Conservation (phyloP, 2,329 filamentous ascomycete species). For the Aspergillus viridinutans region DNA sequence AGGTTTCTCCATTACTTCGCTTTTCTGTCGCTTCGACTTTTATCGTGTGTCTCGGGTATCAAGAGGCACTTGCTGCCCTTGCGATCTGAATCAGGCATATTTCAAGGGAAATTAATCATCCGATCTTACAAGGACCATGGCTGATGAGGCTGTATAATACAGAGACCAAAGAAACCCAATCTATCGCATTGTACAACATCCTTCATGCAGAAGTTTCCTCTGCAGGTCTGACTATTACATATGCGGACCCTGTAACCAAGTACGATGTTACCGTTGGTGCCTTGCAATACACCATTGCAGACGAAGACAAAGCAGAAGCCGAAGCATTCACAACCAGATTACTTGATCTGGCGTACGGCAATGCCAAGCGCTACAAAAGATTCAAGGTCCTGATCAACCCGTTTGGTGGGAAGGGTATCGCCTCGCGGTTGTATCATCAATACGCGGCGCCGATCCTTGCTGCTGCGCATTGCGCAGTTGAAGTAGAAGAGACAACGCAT, state of each 20-base stretch:
- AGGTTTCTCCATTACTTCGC: constrained; percentile 17
- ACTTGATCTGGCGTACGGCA: constrained; percentile 66
- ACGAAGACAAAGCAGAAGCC: constrained; percentile 47
- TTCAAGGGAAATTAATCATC: background rate
- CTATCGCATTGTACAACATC: constrained; percentile 76
- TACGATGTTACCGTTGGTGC: constrained; percentile 57
- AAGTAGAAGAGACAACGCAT: constrained; percentile 67
- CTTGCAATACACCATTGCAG: constrained; percentile 58
- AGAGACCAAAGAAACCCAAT: constrained; percentile 49
- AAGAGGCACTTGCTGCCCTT: background rate
- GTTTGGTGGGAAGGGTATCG: constrained; percentile 76
- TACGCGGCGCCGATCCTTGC: constrained; percentile 78
- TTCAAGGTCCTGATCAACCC: constrained; percentile 91
- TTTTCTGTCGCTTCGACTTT: background rate
- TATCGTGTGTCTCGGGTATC: background rate
- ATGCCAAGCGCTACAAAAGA: constrained; percentile 65
- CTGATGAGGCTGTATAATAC: constrained; percentile 8
- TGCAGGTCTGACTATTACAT: constrained; percentile 64
- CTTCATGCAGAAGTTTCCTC: constrained; percentile 70
- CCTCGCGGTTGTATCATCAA: constrained; percentile 66
- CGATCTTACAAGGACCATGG: background rate
- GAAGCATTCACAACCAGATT: constrained; percentile 62
- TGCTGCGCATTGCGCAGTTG: constrained; percentile 72
- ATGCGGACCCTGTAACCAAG: constrained; percentile 60
- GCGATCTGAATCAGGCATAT: background rate